These are phyloP conservation scores for Anethum foeniculum DNA, from an alignment of 140 eudicot species.

Conservation along the genomic window DNA sequence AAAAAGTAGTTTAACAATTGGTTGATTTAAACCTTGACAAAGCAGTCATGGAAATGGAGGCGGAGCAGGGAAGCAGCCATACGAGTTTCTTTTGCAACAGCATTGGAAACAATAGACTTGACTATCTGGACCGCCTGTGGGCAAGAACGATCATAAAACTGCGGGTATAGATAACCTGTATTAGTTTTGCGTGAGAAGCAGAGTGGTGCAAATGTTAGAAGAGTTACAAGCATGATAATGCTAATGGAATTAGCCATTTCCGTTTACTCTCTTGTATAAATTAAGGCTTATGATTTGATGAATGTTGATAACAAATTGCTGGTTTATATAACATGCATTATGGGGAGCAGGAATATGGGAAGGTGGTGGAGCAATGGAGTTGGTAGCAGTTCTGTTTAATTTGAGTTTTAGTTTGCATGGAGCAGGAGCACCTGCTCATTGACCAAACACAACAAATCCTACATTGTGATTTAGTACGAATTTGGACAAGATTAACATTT, in stretches of 20 bases:
- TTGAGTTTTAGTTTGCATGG: neutral
- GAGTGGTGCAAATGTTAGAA: slow-evolving; percentile 45
- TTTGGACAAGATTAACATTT: neutral
- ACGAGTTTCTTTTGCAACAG: slow-evolving; percentile 82
- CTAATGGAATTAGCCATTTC: slow-evolving; percentile 40
- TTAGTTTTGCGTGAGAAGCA: slow-evolving; percentile 27
- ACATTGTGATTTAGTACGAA: neutral
- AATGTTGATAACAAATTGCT: slow-evolving; percentile 3
- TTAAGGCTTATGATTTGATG: slow-evolving; percentile 21
- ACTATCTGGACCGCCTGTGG: slow-evolving; percentile 54
- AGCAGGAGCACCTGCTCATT: slow-evolving; percentile 6
- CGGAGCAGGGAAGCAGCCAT: slow-evolving; percentile 95
- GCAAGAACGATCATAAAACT: slow-evolving; percentile 81
- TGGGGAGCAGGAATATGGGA: neutral
- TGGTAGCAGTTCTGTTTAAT: slow-evolving; percentile 23
- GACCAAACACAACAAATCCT: neutral
- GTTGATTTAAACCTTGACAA: slow-evolving; percentile 58
- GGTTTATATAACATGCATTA: slow-evolving; percentile 16
- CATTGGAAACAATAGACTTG: slow-evolving; percentile 59
- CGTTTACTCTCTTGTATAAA: neutral
- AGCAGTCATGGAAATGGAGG: slow-evolving; percentile 93
- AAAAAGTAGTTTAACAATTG: neutral
- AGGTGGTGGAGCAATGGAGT: slow-evolving; percentile 21
- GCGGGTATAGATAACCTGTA: slow-evolving; percentile 63
- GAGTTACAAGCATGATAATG: slow-evolving; percentile 32